Evolutionary conservation across 2,329 filamentous ascomycete species (phyloP).

Genomic region (Claviceps africana): DNA sequence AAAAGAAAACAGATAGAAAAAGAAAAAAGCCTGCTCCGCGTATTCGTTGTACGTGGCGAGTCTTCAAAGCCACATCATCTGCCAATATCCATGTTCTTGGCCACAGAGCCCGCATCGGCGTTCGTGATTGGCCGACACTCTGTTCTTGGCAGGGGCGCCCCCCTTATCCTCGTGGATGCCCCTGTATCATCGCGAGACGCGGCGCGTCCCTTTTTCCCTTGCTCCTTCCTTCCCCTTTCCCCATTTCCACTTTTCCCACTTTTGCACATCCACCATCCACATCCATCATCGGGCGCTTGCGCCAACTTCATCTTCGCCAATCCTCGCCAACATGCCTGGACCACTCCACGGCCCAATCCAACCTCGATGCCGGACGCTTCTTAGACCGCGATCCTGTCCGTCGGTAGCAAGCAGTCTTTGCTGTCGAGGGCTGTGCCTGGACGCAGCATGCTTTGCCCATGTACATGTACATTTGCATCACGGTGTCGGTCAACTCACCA

Average conservation of each 20-base stretch:
- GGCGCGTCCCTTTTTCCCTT: background rate
- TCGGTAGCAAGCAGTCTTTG: background rate
- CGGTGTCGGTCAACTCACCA: too few relatives aligned
- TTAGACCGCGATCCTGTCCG: background rate
- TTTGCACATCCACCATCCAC: too few relatives aligned
- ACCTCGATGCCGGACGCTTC: background rate
- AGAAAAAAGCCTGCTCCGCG: background rate
- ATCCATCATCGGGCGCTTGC: background rate
- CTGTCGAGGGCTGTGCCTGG: too few relatives aligned
- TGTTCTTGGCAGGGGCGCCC: background rate
- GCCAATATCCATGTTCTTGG: background rate
- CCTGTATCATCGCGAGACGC: background rate
- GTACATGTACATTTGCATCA: too few relatives aligned
- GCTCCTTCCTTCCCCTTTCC: too few relatives aligned
- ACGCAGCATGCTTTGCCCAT: too few relatives aligned
- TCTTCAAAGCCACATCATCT: too few relatives aligned
- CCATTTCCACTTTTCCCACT: too few relatives aligned
- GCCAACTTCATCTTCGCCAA: background rate
- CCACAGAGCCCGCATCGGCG: background rate
- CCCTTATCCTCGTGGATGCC: too few relatives aligned
- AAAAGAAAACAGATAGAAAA: background rate
- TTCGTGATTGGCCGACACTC: background rate
- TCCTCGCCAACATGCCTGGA: background rate
- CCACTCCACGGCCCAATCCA: background rate
- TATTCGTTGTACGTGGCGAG: background rate